Evolutionary conservation across 768 basidiomycete genomes (phyloP).

Genomic region (Sarcomyxa edulis): DNA sequence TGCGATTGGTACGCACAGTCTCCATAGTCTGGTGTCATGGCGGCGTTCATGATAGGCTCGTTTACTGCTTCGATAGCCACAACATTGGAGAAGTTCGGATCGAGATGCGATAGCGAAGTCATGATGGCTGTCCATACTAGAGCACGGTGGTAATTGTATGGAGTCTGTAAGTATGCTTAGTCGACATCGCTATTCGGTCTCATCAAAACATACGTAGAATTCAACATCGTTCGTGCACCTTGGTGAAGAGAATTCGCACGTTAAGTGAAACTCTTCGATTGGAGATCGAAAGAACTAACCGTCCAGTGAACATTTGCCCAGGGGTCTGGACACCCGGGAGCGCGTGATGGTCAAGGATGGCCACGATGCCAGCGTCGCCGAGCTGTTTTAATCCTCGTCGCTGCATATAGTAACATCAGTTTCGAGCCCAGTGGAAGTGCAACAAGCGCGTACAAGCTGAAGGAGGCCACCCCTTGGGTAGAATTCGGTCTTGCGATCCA

Average conservation of each 20-base stretch:
- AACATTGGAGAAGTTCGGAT: conserved; percentile 59
- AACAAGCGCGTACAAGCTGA: conserved; percentile 45
- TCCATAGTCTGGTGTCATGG: conserved; percentile 62
- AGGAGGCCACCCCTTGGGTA: conserved; percentile 67
- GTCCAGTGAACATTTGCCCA: conserved; percentile 63
- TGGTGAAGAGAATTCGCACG: conserved; percentile 1
- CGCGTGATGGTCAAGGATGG: conserved; percentile 64
- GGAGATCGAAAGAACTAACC: conserved; percentile 27
- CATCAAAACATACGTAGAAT: conserved; percentile 70
- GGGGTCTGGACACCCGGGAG: conserved; percentile 64
- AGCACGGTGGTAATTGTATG: conserved; percentile 70
- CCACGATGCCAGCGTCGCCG: conserved; percentile 55
- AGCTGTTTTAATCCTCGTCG: conserved; percentile 59
- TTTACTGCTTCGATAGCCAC: conserved; percentile 74
- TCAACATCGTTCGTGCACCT: conserved; percentile 66
- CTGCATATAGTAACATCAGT: conserved; percentile 34
- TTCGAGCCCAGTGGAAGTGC: neutral
- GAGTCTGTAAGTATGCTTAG: conserved; percentile 38
- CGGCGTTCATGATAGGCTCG: conserved; percentile 72
- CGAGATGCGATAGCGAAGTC: conserved; percentile 65
- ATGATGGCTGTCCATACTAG: conserved; percentile 80
- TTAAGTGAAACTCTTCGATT: conserved; percentile 1
- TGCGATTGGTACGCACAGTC: conserved; percentile 64
- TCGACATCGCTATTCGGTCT: neutral
- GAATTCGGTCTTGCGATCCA: conserved; percentile 53